Evolutionary conservation across 768 basidiomycete genomes (phyloP), one percentile per base, ranked within the genome.

Genomic region (Boletus eberwhitei): DNA sequence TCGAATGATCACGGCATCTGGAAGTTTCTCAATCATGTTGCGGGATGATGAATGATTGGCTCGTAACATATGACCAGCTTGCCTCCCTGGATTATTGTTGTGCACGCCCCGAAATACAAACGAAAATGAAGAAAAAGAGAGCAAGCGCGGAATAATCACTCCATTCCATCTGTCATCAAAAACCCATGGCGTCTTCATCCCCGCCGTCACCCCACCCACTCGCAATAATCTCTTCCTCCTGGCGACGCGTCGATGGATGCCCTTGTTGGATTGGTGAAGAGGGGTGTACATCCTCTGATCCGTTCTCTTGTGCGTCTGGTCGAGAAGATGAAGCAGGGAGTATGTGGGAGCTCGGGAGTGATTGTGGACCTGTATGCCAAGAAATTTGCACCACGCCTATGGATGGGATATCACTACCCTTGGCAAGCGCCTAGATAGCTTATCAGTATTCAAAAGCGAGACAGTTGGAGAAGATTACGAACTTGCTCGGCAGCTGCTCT

Each of bases 401-500:
- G 4, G 79, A 74, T 8, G 90, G 81, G 44, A 92, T 82, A 53
- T 81, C 80, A 16, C 71, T 67, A 22, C 89, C 90, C 68, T 90
- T 90, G 39, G 86, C 80, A 4, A 92, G 70, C 19, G 84, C 90
- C 87, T 91, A 55, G 7, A 55, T 56, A 52, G 41, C 36, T 47
- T 35, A 52, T 68, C 9, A 65, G 51, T 34, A 50, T 42, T 44
- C 22, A 46, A 19, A 38, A 34, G 16, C 31, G 35, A 57, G 16
- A 39, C 14, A 14, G 36, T 49, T 19, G 21, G 48, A 58, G 29
- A 22, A 34, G 41, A 35, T 26, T n/a, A 65, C 75, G 32, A 60
- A 88, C 90, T 79, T 87, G 86, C 70, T 93, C 91, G 13, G 92
- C 91, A 22, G 79, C 85, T 26, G 77, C 74, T 52, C 91, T 82